phyloP scores from a whole-genome alignment of 371 early-diverging fungal species.

The Nematocida sp. region DNA sequence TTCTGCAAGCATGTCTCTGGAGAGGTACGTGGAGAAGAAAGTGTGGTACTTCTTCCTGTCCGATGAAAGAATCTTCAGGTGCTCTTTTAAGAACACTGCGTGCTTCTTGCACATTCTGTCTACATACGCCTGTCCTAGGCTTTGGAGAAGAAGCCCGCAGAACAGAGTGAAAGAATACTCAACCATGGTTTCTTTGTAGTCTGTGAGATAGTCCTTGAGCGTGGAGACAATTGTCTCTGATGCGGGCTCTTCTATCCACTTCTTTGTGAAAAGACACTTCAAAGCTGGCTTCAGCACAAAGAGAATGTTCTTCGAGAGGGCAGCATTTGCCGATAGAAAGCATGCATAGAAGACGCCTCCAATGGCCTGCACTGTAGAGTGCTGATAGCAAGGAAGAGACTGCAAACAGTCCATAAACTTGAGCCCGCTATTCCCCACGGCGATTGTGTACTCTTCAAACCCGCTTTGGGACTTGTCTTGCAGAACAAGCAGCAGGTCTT shows the following conservation, averaged over 20 bases:
- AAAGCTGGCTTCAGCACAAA: constrained; percentile 57
- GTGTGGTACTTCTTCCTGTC: constrained; percentile 50
- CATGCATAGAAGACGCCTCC: constrained; percentile 62
- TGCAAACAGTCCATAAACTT: constrained; percentile 64
- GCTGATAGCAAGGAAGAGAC: constrained; percentile 56
- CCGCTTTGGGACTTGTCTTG: constrained; percentile 59
- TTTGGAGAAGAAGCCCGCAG: constrained; percentile 37
- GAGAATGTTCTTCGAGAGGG: constrained; percentile 58
- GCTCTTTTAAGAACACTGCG: constrained; percentile 32
- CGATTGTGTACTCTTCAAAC: constrained; percentile 65
- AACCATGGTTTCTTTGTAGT: constrained; percentile 62
- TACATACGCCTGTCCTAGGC: constrained; percentile 51
- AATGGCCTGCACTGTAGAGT: constrained; percentile 53
- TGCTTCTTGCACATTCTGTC: constrained; percentile 55
- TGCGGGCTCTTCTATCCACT: constrained; percentile 56
- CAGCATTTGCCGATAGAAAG: constrained; percentile 51
- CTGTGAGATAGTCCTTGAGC: constrained; percentile 62
- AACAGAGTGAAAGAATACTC: constrained; percentile 63
- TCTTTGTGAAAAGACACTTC: constrained; percentile 55
- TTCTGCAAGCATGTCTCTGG: constrained; percentile 50
- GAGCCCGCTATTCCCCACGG: constrained; percentile 65
- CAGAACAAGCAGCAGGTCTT: constrained; percentile 54
- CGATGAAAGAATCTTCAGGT: constrained; percentile 31
- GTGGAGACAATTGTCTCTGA: constrained; percentile 56
- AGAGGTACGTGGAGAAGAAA: constrained; percentile 51